Evolutionary conservation across 495 filamentous ascomycete genomes (phyloP), one percentile per base, ranked within the genome.

Genomic region (Hypoxylon lenormandii): DNA sequence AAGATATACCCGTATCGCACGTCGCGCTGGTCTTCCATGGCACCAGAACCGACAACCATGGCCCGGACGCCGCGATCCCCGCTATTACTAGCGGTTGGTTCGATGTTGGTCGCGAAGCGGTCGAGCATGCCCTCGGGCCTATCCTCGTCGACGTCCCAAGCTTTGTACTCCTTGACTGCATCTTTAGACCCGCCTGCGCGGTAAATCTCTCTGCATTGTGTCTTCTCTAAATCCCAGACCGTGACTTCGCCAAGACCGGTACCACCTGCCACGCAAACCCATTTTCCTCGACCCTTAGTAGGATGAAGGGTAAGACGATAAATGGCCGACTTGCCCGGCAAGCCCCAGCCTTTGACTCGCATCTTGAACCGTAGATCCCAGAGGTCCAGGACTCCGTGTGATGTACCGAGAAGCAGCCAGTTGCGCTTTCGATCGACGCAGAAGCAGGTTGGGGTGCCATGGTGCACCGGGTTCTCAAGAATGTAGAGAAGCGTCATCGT

Each of bases 291-390:
- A 3, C 90, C 89, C 73, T 91, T 91, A 22, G 85, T 83, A 0
- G 93, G 93, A 68, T 97, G 92, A 1, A 95, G 78, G 52, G 86
- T 80, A 3, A 98, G 80, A 7, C 92, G 85, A 61, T 96, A 91
- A 64, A 99, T 96, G 21, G 91, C 83, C 6, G 89, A 86, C 70
- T 89, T 90, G 26, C 91, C 91, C 1, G 92, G 88, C 7, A 99
- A 85, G 18, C 91, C 92, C 94, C 94, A 98, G 5, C 89, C 91
- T 77, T 91, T 94, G 26, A 97, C 78, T 13, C 93, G 88, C 50
- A 97, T 84, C 53, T 87, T 90, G 80, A 98, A 99, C 13, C 96
- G 90, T 13, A 99, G 86, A 75, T 99, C 96, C 95, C 96, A 99
- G 15, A 99, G 83, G 70, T 96, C 91, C 6, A 99, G 80, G 47